Evolutionary conservation across 345 rosid genomes (phyloP), one percentile per base, ranked within the genome.

Genomic region (Murraya paniculata): DNA sequence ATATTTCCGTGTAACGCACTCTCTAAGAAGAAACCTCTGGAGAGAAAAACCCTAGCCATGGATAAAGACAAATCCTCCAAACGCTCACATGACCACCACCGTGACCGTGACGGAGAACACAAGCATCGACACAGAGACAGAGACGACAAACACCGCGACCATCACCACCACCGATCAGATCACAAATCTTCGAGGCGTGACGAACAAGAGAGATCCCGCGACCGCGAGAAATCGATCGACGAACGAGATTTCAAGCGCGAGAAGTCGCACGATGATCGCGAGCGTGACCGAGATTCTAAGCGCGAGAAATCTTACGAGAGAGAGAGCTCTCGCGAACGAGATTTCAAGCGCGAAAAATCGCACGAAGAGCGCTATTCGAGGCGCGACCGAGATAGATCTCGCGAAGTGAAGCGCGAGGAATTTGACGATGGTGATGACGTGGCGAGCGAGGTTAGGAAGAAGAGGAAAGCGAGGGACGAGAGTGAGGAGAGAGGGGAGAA

Each of bases 21-120:
- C 50, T 45, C 50, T 45, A 45, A 11, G 1, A 1, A 6, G 22
- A 41, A 27, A 16, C 27, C 18, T 31, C 33, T 1, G 10, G 55
- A 67, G 33, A 50, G 16, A 48, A 35, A 73, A 81, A 82, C 79
- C 83, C 77, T 78, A 75, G 41, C 69, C 68, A 92, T 92, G 93
- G 91, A 88, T 58, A 87, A 80, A 77, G 91, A 86, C 39, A 89
- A 84, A 78, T 62, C 86, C 11, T 83, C 90, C 69, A 87, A 88
- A 74, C 88, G 88, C 72, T 79, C 79, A 39, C 84, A 88, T 5
- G 89, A 89, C 53, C 88, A 87, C 56, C 90, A 27, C 39, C 76
- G 75, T 19, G 68, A 61, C 80, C 83, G 83, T 5, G 87, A 85
- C 27, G 80, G 87, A 11, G 89, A 88, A 66, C 84, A 72, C 38